Conservation (phyloP, 257 asterid genomes). For the Capsicum pubescens region DNA sequence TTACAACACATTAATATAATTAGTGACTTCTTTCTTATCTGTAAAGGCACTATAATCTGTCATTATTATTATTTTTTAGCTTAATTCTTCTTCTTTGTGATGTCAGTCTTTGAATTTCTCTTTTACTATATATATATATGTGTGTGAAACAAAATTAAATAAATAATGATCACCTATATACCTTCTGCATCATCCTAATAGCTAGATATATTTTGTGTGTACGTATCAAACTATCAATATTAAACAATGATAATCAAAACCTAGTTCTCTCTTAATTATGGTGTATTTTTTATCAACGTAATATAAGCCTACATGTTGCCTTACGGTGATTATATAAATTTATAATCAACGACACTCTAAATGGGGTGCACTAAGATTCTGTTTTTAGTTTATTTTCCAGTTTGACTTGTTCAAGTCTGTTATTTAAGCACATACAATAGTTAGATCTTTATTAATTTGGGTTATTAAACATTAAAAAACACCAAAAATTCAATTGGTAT, state of each 20-base stretch:
- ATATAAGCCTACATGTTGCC: background rate
- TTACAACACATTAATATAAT: background rate
- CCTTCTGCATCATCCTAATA: background rate
- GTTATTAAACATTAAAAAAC: background rate
- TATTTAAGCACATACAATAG: background rate
- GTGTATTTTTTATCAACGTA: background rate
- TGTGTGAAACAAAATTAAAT: background rate
- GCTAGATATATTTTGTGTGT: background rate
- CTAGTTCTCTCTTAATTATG: background rate
- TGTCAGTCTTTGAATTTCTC: background rate
- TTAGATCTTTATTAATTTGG: background rate
- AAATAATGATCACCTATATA: background rate
- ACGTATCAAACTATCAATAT: background rate
- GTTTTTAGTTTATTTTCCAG: background rate
- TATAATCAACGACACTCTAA: no score
- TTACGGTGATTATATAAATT: background rate
- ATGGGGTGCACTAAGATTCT: background rate
- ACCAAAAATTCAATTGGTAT: background rate
- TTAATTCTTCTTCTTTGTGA: slow-evolving; percentile 5
- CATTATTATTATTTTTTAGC: slow-evolving; percentile 7
- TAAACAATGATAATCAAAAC: background rate
- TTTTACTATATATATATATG: background rate
- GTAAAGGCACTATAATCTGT: slow-evolving; percentile 11
- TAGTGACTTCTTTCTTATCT: background rate
- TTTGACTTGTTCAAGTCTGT: slow-evolving; percentile 1